Evolutionary conservation across 192 early-diverging fungal species (phyloP).

Genomic region (Helicostylum pulchrum): DNA sequence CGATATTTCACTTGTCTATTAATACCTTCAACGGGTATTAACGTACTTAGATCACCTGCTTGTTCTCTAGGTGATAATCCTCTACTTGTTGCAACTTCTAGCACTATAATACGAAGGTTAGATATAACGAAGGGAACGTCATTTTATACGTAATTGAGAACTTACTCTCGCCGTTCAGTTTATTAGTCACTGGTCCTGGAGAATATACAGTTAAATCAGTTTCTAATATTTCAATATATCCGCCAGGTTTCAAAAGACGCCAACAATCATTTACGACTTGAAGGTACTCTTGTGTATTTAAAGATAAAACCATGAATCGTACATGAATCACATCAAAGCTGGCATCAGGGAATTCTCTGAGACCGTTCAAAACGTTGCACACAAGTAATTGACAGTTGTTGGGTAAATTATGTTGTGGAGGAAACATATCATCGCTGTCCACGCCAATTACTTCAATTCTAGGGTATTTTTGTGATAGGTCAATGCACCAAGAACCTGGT

Average conservation of each 20-base stretch:
- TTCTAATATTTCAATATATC: constrained; percentile 36
- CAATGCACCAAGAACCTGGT: constrained; percentile 36
- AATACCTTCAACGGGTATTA: constrained; percentile 17
- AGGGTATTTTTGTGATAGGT: constrained; percentile 27
- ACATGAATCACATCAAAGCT: constrained; percentile 38
- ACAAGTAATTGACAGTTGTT: constrained; percentile 27
- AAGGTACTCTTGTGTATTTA: constrained; percentile 30
- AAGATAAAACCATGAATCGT: constrained; percentile 30
- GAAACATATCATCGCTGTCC: constrained; percentile 27
- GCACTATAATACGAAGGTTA: constrained; percentile 8
- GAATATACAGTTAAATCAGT: constrained; percentile 27
- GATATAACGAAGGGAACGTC: background rate
- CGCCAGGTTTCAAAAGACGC: constrained; percentile 30
- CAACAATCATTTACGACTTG: constrained; percentile 27
- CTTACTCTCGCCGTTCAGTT: constrained; percentile 30
- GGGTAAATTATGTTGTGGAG: constrained; percentile 24
- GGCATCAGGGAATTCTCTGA: constrained; percentile 18
- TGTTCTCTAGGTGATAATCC: constrained; percentile 15
- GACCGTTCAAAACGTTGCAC: constrained; percentile 26
- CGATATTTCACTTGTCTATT: constrained; percentile 24
- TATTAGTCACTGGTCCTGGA: constrained; percentile 23
- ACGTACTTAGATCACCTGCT: constrained; percentile 13
- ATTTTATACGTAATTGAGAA: background rate
- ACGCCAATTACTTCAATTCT: constrained; percentile 30
- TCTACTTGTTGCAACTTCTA: constrained; percentile 11